These are phyloP conservation scores for Acacia confusa DNA, from an alignment of 306 rosid species.

Conservation along the genomic window DNA sequence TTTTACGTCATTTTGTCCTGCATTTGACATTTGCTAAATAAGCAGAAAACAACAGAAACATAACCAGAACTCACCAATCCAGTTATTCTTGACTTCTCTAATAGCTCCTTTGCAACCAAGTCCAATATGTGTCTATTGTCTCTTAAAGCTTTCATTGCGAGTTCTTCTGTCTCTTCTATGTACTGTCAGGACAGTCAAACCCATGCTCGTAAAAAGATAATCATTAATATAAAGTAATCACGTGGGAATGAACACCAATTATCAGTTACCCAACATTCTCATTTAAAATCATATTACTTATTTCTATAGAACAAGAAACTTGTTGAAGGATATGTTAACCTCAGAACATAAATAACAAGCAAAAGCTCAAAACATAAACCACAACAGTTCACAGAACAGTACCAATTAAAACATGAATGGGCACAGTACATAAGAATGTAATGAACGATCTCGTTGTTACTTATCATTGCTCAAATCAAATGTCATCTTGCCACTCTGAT, in stretches of 20 bases:
- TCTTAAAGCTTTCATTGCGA: constrained; percentile 77
- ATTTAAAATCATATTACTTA: background rate
- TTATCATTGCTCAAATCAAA: constrained; percentile 3
- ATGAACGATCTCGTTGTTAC: background rate
- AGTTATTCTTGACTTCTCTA: constrained; percentile 87
- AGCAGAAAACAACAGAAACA: background rate
- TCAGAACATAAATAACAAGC: background rate
- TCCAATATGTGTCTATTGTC: constrained; percentile 82
- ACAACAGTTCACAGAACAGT: background rate
- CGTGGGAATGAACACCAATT: background rate
- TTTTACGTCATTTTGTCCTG: background rate
- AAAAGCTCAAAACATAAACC: background rate
- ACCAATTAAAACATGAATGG: background rate
- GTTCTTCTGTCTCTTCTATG: constrained; percentile 92
- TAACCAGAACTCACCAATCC: constrained; percentile 65
- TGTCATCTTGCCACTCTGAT: background rate
- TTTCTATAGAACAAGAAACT: background rate
- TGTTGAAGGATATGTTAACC: background rate
- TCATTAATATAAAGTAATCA: constrained; percentile 8
- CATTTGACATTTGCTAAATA: background rate
- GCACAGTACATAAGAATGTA: background rate
- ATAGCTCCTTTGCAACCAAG: constrained; percentile 63
- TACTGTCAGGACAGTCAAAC: constrained; percentile 57
- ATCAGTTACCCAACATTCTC: constrained; percentile 12
- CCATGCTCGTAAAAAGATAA: constrained; percentile 18